These are phyloP conservation scores for Xylariaceae sp. DNA, from an alignment of 2,329 filamentous ascomycete genomes.

Conservation along the genomic window DNA sequence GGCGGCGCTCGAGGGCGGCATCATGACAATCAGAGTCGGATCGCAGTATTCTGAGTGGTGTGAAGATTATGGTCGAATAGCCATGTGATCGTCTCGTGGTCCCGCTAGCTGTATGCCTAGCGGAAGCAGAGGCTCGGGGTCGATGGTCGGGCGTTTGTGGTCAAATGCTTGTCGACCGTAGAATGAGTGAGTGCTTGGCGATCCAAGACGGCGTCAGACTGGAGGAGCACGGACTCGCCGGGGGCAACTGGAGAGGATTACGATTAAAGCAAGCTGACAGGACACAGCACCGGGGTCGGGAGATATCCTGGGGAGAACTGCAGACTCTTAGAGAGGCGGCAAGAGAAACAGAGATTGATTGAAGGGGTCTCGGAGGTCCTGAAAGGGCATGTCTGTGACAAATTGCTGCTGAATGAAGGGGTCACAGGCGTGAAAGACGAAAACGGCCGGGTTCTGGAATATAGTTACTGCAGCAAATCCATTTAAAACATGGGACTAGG, in stretches of 20 bases:
- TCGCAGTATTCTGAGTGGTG: conserved; percentile 10
- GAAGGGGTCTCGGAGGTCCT: conserved; percentile 6
- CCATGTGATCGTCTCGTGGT: conserved; percentile 32
- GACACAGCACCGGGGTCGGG: conserved; percentile 6
- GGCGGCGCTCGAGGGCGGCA: conserved; percentile 49
- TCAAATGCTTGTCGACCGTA: conserved; percentile 1
- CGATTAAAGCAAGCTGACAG: conserved; percentile 12
- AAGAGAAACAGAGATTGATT: conserved; percentile 6
- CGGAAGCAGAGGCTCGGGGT: conserved; percentile 1
- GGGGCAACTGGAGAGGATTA: conserved; percentile 9
- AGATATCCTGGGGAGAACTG: not conserved
- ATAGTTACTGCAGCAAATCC: conserved; percentile 11
- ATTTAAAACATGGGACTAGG: conserved; percentile 15
- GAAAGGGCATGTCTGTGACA: conserved; percentile 17
- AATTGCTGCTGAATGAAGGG: conserved; percentile 7
- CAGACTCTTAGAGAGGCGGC: conserved; percentile 1
- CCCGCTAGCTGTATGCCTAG: conserved; percentile 15
- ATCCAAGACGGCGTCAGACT: not conserved
- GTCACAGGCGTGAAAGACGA: conserved; percentile 5
- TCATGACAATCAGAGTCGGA: conserved; percentile 28
- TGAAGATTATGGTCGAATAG: conserved; percentile 26
- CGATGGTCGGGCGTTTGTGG: not conserved
- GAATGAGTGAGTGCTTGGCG: not conserved
- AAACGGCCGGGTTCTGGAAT: conserved; percentile 9
- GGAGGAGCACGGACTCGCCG: not conserved